Evolutionary conservation across 2,329 filamentous ascomycete genomes (phyloP).

Genomic region (Trichophyton benhamiae): DNA sequence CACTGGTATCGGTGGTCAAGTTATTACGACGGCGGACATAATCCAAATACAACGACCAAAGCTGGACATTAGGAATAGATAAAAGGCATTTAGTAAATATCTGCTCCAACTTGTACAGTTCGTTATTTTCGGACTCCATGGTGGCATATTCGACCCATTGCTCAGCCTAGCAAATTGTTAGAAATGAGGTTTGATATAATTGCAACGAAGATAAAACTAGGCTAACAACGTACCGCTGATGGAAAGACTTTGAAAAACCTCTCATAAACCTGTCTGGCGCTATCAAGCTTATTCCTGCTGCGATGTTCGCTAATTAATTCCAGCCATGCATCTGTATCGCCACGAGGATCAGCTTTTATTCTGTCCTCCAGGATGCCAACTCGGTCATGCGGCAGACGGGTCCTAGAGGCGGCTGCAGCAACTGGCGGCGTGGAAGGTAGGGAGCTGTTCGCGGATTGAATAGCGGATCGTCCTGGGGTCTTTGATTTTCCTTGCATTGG

Average conservation of each 20-base stretch:
- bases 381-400: constrained; percentile 57
- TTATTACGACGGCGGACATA: constrained; percentile 90
- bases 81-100: constrained; percentile 74
- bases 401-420: constrained; percentile 35
- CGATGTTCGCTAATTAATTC: constrained; percentile 74
- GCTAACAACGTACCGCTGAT: constrained; percentile 58
- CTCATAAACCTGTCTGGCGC: constrained; percentile 67
- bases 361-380: constrained; percentile 77
- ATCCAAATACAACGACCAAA: constrained; percentile 90
- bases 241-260: constrained; percentile 83
- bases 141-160: constrained; percentile 81
- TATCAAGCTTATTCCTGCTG: constrained; percentile 67
- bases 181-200: not conserved
- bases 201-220: not conserved
- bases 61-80: constrained; percentile 64
- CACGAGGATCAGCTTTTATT: constrained; percentile 81
- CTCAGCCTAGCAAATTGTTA: constrained; percentile 55
- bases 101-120: constrained; percentile 65
- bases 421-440: constrained; percentile 31
- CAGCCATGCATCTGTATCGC: constrained; percentile 86
- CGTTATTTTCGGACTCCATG: constrained; percentile 79
- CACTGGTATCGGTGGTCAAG: constrained; percentile 63
- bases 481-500: constrained; percentile 21
- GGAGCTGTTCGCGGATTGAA: constrained; percentile 26
- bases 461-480: constrained; percentile 13